These are phyloP conservation scores for Lachancea kluyveri DNA, from an alignment of 805 yeast species.

Conservation along the genomic window DNA sequence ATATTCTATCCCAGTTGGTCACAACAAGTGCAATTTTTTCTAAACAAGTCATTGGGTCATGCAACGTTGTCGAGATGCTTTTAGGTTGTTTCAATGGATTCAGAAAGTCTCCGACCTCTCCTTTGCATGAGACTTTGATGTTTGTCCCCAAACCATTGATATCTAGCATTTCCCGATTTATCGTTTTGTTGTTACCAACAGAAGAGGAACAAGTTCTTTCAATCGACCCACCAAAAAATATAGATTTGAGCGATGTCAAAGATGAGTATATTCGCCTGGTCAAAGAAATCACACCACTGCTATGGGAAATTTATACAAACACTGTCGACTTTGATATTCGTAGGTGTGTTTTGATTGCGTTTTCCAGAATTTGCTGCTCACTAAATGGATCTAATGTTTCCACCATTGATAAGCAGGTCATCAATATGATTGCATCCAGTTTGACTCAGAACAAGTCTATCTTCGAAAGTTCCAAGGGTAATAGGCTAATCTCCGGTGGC, in stretches of 20 bases:
- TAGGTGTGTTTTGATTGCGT: conserved; percentile 45
- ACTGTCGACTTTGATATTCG: conserved; percentile 64
- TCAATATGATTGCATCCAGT: conserved; percentile 51
- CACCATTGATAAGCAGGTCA: conserved; percentile 33
- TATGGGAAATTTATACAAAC: conserved; percentile 63
- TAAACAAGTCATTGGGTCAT: conserved; percentile 39
- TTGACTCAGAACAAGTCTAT: conserved; percentile 47
- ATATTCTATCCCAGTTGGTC: conserved; percentile 41
- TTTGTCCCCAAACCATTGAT: conserved; percentile 65
- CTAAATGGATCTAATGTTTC: conserved; percentile 29
- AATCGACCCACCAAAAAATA: conserved; percentile 19
- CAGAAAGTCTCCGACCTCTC: conserved; percentile 32
- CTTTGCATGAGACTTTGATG: conserved; percentile 66
- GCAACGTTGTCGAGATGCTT: conserved; percentile 43
- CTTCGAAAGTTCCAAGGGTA: conserved; percentile 15
- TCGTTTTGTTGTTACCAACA: conserved; percentile 54
- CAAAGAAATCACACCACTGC: conserved; percentile 41
- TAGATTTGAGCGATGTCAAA: conserved; percentile 19
- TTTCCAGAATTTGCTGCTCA: conserved; percentile 46
- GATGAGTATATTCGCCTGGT: conserved; percentile 34
- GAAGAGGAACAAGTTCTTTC: conserved; percentile 26
- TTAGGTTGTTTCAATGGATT: conserved; percentile 45
- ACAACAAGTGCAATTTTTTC: conserved; percentile 39
- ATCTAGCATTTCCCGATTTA: conserved; percentile 45
- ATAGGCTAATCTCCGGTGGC: conserved; percentile 31